These are phyloP conservation scores for Jatropha multifida DNA, from an alignment of 441 rosid species.

Conservation along the genomic window DNA sequence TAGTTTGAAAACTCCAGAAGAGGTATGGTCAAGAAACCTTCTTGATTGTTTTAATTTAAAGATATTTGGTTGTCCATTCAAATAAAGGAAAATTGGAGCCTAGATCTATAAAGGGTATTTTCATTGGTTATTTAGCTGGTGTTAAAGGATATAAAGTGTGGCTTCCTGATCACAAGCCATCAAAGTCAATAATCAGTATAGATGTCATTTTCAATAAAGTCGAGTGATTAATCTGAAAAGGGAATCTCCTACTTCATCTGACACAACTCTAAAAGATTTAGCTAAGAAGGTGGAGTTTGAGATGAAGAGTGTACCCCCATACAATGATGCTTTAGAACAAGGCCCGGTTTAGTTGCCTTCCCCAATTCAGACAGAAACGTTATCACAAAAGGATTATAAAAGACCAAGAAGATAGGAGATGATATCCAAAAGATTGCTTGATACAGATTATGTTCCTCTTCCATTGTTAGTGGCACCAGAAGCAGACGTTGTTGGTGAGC, in stretches of 20 bases:
- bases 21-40: neutral
- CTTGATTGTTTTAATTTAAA: no score
- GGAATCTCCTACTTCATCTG: neutral
- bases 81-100: neutral
- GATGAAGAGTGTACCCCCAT: neutral
- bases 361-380: neutral
- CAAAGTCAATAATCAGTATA: neutral
- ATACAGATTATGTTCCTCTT: neutral
- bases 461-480: neutral
- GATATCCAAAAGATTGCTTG: neutral
- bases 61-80: neutral
- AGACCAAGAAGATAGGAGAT: neutral
- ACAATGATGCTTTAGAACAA: no score
- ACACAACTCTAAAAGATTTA: neutral
- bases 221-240: neutral
- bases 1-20: neutral
- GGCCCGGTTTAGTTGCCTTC: no score
- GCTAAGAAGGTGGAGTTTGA: neutral
- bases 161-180: neutral
- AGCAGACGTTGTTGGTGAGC: neutral
- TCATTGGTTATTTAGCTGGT: neutral
- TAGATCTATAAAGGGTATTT: neutral
- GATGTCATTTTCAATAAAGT: neutral
- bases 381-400: neutral
- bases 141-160: neutral